These are phyloP conservation scores for Leucocoprinus leucothites DNA, from an alignment of 768 basidiomycete genomes.

Conservation along the genomic window DNA sequence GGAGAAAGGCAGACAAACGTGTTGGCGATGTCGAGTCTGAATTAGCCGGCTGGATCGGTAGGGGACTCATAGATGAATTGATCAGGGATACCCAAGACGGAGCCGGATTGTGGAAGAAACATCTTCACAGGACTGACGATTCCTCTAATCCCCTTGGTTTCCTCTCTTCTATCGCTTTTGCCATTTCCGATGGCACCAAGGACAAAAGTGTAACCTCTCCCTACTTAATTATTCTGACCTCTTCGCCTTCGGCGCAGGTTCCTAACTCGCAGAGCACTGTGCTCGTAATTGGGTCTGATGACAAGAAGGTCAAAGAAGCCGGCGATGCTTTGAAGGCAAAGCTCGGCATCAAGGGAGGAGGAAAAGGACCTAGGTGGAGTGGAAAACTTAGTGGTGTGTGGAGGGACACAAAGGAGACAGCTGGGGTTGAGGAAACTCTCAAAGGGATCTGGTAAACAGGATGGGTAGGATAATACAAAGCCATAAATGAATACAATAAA, in stretches of 20 bases:
- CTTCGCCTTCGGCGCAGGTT: slow-evolving; percentile 58
- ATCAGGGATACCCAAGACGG: slow-evolving; percentile 16
- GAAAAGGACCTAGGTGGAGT: slow-evolving; percentile 74
- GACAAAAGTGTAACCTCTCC: slow-evolving; percentile 15
- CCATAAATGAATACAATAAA: slow-evolving; percentile 3
- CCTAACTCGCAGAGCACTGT: slow-evolving; percentile 48
- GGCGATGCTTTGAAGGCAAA: slow-evolving; percentile 57
- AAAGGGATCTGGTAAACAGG: slow-evolving; percentile 11
- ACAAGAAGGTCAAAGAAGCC: slow-evolving; percentile 52
- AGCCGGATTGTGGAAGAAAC: slow-evolving; percentile 36
- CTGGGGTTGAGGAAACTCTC: slow-evolving; percentile 36
- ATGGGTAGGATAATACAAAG: neutral
- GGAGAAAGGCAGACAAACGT: slow-evolving; percentile 64
- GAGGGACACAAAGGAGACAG: slow-evolving; percentile 46
- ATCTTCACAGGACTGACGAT: slow-evolving; percentile 62
- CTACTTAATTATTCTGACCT: slow-evolving; percentile 55
- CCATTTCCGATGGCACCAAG: slow-evolving; percentile 29
- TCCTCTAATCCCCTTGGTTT: slow-evolving; percentile 55
- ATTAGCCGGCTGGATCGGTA: slow-evolving; percentile 49
- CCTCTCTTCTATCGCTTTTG: slow-evolving; percentile 52
- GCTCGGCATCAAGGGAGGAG: slow-evolving; percentile 71
- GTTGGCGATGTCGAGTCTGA: slow-evolving; percentile 68
- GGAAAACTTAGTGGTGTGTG: slow-evolving; percentile 69
- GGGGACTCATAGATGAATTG: slow-evolving; percentile 36
- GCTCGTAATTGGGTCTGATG: slow-evolving; percentile 58